A percentile compares a stretch with the other conserved stretches of the same genome.
Conservation (phyloP, 495 filamentous ascomycete species). For the Lophiotrema nucula region DNA sequence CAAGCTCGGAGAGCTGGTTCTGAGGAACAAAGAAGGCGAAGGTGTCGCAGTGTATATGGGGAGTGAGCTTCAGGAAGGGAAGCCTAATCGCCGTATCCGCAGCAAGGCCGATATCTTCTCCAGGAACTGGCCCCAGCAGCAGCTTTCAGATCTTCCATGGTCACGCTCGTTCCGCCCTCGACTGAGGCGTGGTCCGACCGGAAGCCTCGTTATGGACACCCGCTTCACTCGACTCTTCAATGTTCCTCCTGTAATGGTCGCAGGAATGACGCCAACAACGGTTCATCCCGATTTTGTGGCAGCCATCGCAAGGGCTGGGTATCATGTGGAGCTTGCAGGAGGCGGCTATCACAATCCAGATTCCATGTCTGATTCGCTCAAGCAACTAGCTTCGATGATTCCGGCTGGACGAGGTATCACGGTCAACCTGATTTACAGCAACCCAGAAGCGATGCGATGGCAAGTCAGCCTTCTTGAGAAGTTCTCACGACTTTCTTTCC, state of each 20-base stretch:
- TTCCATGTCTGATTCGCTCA: constrained; percentile 19
- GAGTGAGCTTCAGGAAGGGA: no score
- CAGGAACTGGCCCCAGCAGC: not conserved
- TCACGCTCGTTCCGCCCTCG: not conserved
- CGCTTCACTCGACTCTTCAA: constrained; percentile 40
- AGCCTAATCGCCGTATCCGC: no score
- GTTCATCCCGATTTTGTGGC: constrained; percentile 42
- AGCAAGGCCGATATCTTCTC: not conserved
- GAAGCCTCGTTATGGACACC: constrained; percentile 34
- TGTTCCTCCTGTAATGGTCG: constrained; percentile 44
- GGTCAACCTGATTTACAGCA: not conserved
- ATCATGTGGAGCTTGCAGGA: constrained; percentile 43
- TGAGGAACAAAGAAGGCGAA: not conserved
- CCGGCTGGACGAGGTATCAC: not conserved
- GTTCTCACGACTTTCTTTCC: not conserved
- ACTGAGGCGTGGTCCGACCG: not conserved
- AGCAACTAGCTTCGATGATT: not conserved
- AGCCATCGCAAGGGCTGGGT: constrained; percentile 43
- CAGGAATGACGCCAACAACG: constrained; percentile 48
- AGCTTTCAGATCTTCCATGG: not conserved
- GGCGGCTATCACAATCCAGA: constrained; percentile 40
- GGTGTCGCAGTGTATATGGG: no score
- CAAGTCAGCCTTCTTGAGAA: not conserved
- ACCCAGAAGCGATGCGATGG: not conserved
- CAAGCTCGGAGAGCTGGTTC: not conserved